Conservation (phyloP, 805 yeast species). For the Schizosaccharomyces osmophilus region DNA sequence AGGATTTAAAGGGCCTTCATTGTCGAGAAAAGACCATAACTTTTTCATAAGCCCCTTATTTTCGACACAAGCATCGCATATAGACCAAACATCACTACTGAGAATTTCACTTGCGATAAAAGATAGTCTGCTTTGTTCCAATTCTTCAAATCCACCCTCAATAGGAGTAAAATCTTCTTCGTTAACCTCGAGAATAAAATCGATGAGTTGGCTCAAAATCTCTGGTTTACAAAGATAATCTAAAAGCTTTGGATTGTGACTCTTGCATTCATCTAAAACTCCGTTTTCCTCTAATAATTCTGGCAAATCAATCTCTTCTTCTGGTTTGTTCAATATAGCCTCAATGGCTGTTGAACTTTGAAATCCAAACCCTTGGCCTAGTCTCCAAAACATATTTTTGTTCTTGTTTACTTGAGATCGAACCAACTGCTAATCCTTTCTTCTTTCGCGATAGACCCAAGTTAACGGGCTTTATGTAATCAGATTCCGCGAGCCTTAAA, state of each 20-base stretch:
- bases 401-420: not conserved
- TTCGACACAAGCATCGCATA: constrained; percentile 74
- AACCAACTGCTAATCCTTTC: not conserved
- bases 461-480: not conserved
- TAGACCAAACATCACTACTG: constrained; percentile 80
- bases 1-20: constrained; percentile 40
- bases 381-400: not conserved
- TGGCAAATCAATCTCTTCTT: constrained; percentile 14
- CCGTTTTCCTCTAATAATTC: constrained; percentile 55
- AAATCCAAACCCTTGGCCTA: constrained; percentile 2
- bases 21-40: constrained; percentile 61
- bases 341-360: constrained; percentile 18
- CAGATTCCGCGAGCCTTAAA: not conserved
- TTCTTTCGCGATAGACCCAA: not conserved
- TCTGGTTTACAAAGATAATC: constrained; percentile 63
- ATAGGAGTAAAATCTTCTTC: not conserved
- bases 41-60: constrained; percentile 35
- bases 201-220: constrained; percentile 40
- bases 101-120: constrained; percentile 70
- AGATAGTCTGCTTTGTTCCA: constrained; percentile 14
- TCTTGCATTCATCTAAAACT: constrained; percentile 43
- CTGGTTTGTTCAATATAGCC: constrained; percentile 23
- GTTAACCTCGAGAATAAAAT: constrained; percentile 25
- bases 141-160: not conserved
- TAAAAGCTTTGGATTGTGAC: constrained; percentile 49